Conservation (phyloP, 176 grass and related monocot genomes). For the Pontederia crassipes region DNA sequence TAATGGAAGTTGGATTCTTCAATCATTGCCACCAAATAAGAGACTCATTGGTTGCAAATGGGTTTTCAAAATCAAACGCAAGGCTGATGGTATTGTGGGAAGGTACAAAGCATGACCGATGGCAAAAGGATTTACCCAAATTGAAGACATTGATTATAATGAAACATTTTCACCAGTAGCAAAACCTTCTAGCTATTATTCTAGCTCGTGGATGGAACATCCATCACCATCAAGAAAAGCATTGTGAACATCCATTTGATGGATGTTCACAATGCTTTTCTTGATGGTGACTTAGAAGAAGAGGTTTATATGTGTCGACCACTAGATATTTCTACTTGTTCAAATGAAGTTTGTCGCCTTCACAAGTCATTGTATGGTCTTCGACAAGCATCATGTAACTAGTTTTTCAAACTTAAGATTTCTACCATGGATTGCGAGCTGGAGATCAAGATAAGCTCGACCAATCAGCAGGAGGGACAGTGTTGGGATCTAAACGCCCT, state of each 20-base stretch:
- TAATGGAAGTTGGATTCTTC: background rate
- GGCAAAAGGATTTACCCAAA: slow-evolving; percentile 1
- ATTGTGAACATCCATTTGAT: too few relatives aligned
- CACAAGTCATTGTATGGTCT: too few relatives aligned
- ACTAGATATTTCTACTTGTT: too few relatives aligned
- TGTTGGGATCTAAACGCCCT: too few relatives aligned
- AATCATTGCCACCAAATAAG: background rate
- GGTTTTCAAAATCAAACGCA: slow-evolving; percentile 4
- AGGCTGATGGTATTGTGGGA: background rate
- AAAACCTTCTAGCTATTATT: background rate
- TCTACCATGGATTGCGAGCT: too few relatives aligned
- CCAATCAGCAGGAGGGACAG: too few relatives aligned
- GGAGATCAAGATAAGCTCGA: too few relatives aligned
- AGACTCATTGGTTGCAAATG: slow-evolving; percentile 7
- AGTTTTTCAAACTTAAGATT: too few relatives aligned
- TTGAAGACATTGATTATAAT: slow-evolving; percentile 3
- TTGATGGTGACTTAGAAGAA: background rate
- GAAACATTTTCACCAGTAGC: slow-evolving; percentile 4
- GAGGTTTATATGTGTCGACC: too few relatives aligned
- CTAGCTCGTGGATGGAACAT: background rate
- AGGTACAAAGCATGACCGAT: slow-evolving; percentile 3
- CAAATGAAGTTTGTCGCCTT: too few relatives aligned
- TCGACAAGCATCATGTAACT: too few relatives aligned
- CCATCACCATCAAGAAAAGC: too few relatives aligned
- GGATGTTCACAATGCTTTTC: slow-evolving; percentile 13